A percentile compares a stretch with the other conserved stretches of the same genome.
Evolutionary conservation across 2,329 filamentous ascomycete species (phyloP).

Genomic region (Macrophomina pseudophaseolina): DNA sequence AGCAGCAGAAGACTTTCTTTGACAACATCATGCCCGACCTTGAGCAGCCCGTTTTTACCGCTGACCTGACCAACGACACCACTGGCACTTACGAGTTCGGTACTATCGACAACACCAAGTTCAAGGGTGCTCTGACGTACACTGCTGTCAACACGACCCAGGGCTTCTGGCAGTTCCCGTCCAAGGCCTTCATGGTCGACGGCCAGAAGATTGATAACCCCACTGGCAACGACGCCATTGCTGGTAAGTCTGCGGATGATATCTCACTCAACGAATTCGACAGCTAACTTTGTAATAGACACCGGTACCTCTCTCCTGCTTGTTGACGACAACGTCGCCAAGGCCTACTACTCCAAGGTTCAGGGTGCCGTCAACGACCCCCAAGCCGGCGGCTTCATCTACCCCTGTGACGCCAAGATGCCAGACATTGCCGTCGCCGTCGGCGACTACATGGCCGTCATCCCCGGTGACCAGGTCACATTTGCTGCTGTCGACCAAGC

Average conservation of each 20-base stretch:
- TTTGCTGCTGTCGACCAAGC: constrained; percentile 45
- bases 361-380: constrained; percentile 43
- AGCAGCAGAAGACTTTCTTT: constrained; percentile 73
- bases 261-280: too few species aligned
- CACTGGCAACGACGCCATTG: constrained; percentile 50
- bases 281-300: constrained; percentile 35
- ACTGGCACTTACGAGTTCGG: constrained; percentile 77
- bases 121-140: constrained; percentile 66
- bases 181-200: constrained; percentile 62
- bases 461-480: constrained; percentile 55
- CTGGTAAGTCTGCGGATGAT: constrained; percentile 31
- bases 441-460: constrained; percentile 63
- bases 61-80: constrained; percentile 65
- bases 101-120: constrained; percentile 67
- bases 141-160: constrained; percentile 63
- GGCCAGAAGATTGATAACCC: constrained; percentile 62
- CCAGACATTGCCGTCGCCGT: constrained; percentile 60
- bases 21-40: constrained; percentile 69
- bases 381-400: constrained; percentile 49
- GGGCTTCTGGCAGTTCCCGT: constrained; percentile 74
- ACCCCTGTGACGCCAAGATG: constrained; percentile 48
- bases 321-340: constrained; percentile 58
- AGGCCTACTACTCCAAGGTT: constrained; percentile 52
- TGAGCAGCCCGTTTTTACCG: constrained; percentile 71
- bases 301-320: constrained; percentile 69